Evolutionary conservation across 2,329 filamentous ascomycete species (phyloP), one percentile per base, ranked within the genome.

Genomic region (Podosphaera xanthii): DNA sequence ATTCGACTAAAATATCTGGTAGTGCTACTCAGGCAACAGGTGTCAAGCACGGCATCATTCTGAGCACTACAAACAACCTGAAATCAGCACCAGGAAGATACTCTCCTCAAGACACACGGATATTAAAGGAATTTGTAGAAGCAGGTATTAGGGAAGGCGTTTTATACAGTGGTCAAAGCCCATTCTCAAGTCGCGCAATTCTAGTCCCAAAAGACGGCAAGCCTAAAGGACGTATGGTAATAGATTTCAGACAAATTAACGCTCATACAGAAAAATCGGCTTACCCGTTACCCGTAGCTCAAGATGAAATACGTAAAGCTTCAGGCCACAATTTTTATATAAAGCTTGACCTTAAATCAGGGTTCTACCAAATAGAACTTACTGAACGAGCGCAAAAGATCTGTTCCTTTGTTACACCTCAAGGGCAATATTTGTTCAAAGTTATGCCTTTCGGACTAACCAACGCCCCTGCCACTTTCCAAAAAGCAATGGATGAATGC

Each of bases 271-370:
- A 33, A 38, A 55, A 40, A 14, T 30, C n/a, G 4, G 53, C 53
- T n/a, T 55, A 57, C 22, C 36, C 54, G n/a, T 31, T 40, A 58
- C 40, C 42, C 7, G 34, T 35, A 8, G 54, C 44, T 22, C 30
- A 42, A 57, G 54, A 44, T 44, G 30, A 57, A 57, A 57, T 57
- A 12, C 35, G n/a, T 10, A 57, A 57, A 35, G 54, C 54, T 42
- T 33, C 54, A 44, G 54, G 35, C 9, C 35, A 57, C 31, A 33
- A 42, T 9, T 42, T 12, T 44, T 57, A 57, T 44, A 44, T 57
- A 30, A 57, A 57, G 33, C n/a, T 57, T 57, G 54, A 44, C 36
- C 54, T 57, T 36, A 42, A 57, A 36, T 57, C 54, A 4, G 36
- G 36, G 6, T 57, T 44, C 34, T 57, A 57, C 38, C 54, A 57